Evolutionary conservation across 2,329 filamentous ascomycete genomes (phyloP), one percentile per base, ranked within the genome.

Genomic region (Cercospora zeina): DNA sequence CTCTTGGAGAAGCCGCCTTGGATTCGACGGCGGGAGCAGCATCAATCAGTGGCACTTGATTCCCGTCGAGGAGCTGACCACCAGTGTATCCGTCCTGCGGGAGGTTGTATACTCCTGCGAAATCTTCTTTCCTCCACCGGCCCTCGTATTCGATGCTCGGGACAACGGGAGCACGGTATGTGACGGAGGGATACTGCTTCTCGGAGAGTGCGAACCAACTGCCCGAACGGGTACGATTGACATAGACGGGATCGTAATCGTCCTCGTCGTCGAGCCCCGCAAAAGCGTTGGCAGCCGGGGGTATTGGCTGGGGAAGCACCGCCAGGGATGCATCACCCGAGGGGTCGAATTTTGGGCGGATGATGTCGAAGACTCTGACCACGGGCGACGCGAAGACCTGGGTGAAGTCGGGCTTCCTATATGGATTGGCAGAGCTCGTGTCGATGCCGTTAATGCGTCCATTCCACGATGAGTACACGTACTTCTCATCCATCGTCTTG

Each of bases 131-230:
- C 31, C 45, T 69, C 54, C 84, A 77, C 73, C 80, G 79, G 11
- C 42, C 19, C 75, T 81, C 87, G 62, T 81, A 80, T 58, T 80
- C 79, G 66, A 86, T 86, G 71, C 82, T 86, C 58, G 81, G 76
- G 8, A 86, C 86, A 65, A 79, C 77, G 24, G 81, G 78, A 4
- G 86, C 86, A 42, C 83, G 87, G 58, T 91, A 85, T 21, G 93
- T 88, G 30, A 96, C 91, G 9, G 93, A 83, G 3, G 95, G 95
- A 70, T 97, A 97, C 8, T 87, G 87, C 42, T 82, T 83, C 62
- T 96, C 93, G 1, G 93, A 97, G 77, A 97, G 83, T 33, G 93
- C 95, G 75, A 93, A 99, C 92, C 93, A 97, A 64, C 90, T 89
- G 31, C 93, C 93, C n/a, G 82, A 80, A 60, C 89, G 85, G 1